Conservation (phyloP, 2,329 filamentous ascomycete species). For the Aschersonia sp. region DNA sequence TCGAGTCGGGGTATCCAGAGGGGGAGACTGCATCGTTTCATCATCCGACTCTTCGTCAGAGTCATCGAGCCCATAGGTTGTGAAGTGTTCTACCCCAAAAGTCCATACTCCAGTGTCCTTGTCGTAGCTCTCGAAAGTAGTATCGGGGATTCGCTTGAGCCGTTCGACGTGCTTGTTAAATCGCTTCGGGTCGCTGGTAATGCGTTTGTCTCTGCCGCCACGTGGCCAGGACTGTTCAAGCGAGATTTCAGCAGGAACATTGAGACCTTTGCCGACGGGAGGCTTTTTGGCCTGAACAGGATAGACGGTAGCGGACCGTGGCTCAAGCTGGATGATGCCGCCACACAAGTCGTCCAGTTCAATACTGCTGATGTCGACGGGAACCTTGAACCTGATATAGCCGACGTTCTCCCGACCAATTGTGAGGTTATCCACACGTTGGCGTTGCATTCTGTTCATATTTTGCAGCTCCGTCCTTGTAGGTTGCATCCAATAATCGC, state of each 20-base stretch:
- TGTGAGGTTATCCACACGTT: slow-evolving; percentile 58
- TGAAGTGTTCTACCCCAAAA: slow-evolving; percentile 92
- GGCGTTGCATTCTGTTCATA: slow-evolving; percentile 68
- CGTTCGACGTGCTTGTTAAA: slow-evolving; percentile 73
- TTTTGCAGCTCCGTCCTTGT: slow-evolving; percentile 57
- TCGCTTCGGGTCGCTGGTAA: slow-evolving; percentile 40
- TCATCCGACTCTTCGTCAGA: slow-evolving; percentile 57
- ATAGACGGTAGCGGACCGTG: slow-evolving; percentile 81
- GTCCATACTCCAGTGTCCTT: slow-evolving; percentile 71
- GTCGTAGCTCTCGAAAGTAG: slow-evolving; percentile 71
- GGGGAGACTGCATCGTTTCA: slow-evolving; percentile 13
- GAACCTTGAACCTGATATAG: slow-evolving; percentile 63
- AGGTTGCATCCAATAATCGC: slow-evolving; percentile 79
- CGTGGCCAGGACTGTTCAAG: slow-evolving; percentile 91
- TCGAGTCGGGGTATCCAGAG: background rate
- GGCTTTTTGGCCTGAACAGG: slow-evolving; percentile 64
- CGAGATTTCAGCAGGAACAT: slow-evolving; percentile 77
- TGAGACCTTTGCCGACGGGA: slow-evolving; percentile 71
- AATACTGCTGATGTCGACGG: slow-evolving; percentile 69
- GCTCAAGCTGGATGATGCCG: slow-evolving; percentile 59
- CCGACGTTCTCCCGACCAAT: slow-evolving; percentile 77
- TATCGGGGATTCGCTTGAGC: slow-evolving; percentile 65
- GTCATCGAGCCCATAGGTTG: slow-evolving; percentile 80
- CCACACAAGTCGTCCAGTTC: slow-evolving; percentile 69
- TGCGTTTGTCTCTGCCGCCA: slow-evolving; percentile 37